Evolutionary conservation across 2,329 filamentous ascomycete species (phyloP).

Genomic region (Torrubiellomyces zombiae): DNA sequence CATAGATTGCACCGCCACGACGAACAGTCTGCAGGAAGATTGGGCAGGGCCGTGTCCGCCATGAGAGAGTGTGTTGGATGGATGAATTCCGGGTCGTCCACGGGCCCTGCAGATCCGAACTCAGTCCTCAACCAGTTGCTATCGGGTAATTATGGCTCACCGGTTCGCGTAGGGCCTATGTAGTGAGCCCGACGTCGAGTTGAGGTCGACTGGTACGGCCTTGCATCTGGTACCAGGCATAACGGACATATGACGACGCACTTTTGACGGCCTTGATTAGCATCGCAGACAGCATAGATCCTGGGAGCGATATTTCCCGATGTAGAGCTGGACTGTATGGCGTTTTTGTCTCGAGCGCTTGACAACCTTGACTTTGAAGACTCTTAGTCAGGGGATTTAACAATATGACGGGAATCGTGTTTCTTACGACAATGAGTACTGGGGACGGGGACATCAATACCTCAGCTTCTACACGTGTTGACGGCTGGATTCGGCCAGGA

Average conservation of each 20-base stretch:
- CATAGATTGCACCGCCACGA: conserved; percentile 77
- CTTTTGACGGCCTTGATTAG: conserved; percentile 12
- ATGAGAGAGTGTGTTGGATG: conserved; percentile 61
- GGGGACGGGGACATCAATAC: too few relatives aligned
- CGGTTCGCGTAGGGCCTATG: conserved; percentile 47
- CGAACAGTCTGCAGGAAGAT: conserved; percentile 64
- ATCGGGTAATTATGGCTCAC: conserved; percentile 40
- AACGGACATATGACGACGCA: conserved; percentile 16
- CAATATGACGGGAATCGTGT: too few relatives aligned
- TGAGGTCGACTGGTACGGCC: too few relatives aligned
- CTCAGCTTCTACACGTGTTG: too few relatives aligned
- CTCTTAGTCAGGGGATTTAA: too few relatives aligned
- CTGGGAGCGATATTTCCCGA: conserved; percentile 12
- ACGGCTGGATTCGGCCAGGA: too few relatives aligned
- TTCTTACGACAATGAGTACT: too few relatives aligned
- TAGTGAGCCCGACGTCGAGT: too few relatives aligned
- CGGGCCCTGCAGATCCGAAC: conserved; percentile 24
- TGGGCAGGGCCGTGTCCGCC: conserved; percentile 65
- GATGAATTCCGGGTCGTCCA: conserved; percentile 37
- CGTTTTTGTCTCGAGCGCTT: too few relatives aligned
- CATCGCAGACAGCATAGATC: conserved; percentile 21
- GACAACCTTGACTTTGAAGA: too few relatives aligned
- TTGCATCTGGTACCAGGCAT: conserved; percentile 7
- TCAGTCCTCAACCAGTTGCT: conserved; percentile 48
- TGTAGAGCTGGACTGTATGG: conserved; percentile 14